Conservation (phyloP, 768 basidiomycete species). For the Polyporus arcularius region DNA sequence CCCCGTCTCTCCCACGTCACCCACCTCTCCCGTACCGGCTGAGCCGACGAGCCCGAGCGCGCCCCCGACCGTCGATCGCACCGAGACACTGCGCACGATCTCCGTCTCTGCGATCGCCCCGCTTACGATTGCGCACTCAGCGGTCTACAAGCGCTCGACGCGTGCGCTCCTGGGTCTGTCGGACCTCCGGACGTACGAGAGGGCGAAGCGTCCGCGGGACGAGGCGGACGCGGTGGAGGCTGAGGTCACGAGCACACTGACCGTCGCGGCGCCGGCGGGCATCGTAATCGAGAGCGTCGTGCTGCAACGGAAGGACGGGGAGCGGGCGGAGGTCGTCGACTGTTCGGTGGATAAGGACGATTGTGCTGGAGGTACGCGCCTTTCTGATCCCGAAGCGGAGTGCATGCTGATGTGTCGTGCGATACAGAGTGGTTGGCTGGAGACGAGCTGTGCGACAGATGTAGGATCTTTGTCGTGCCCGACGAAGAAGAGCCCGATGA, state of each 20-base stretch:
- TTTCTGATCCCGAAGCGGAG: neutral
- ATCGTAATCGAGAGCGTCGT: slow-evolving; percentile 52
- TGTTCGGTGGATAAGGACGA: slow-evolving; percentile 52
- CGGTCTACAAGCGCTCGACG: slow-evolving; percentile 52
- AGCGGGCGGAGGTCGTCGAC: slow-evolving; percentile 48
- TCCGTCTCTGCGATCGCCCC: slow-evolving; percentile 67
- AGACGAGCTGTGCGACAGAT: slow-evolving; percentile 62
- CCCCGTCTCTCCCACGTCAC: slow-evolving; percentile 13
- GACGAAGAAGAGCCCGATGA: slow-evolving; percentile 41
- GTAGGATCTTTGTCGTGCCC: slow-evolving; percentile 49
- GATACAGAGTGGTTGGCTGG: slow-evolving; percentile 59
- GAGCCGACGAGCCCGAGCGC: slow-evolving; percentile 24
- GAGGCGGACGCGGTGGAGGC: slow-evolving; percentile 56
- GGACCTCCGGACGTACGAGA: slow-evolving; percentile 56
- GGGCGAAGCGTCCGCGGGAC: slow-evolving; percentile 47
- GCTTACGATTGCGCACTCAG: slow-evolving; percentile 53
- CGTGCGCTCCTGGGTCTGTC: slow-evolving; percentile 47
- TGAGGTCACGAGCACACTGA: slow-evolving; percentile 50
- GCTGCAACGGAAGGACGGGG: slow-evolving; percentile 50
- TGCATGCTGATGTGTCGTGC: neutral
- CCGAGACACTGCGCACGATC: slow-evolving; percentile 70
- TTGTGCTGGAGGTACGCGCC: slow-evolving; percentile 45
- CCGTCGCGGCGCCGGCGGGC: slow-evolving; percentile 27
- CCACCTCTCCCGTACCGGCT: slow-evolving; percentile 2
- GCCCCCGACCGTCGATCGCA: slow-evolving; percentile 36